A percentile compares a stretch with the other conserved stretches of the same genome.
phyloP scores from a whole-genome alignment of 2,329 filamentous ascomycete genomes.

The Penicillium sp. region DNA sequence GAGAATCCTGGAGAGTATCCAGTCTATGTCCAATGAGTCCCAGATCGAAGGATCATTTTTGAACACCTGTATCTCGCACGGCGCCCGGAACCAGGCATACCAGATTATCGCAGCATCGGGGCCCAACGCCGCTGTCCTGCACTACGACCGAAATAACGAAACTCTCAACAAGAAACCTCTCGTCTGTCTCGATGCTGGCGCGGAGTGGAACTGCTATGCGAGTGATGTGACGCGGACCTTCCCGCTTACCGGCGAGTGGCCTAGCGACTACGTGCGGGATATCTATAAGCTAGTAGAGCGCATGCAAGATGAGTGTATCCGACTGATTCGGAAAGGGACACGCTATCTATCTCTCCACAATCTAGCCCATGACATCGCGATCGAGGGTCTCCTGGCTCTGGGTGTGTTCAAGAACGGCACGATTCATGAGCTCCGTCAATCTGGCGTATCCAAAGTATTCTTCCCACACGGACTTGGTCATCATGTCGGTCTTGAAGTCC shows the following conservation, averaged over 20 bases:
- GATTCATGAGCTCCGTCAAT: slow-evolving; percentile 47
- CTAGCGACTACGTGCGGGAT: slow-evolving; percentile 62
- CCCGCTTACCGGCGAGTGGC: slow-evolving; percentile 66
- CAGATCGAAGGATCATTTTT: slow-evolving; percentile 82
- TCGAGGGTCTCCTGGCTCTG: slow-evolving; percentile 71
- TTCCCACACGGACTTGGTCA: slow-evolving; percentile 55
- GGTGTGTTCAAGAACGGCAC: slow-evolving; percentile 68
- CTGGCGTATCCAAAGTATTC: slow-evolving; percentile 39
- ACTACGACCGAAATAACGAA: slow-evolving; percentile 79
- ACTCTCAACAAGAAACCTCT: slow-evolving; percentile 69
- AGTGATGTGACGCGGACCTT: slow-evolving; percentile 80
- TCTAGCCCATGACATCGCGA: slow-evolving; percentile 75
- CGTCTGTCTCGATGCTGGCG: slow-evolving; percentile 79
- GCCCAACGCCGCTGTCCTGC: slow-evolving; percentile 75
- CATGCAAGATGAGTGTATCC: slow-evolving; percentile 81
- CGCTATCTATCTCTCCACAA: slow-evolving; percentile 79
- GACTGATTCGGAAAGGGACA: slow-evolving; percentile 68
- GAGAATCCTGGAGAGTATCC: slow-evolving; percentile 60
- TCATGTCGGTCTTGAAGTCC: slow-evolving; percentile 51
- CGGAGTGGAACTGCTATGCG: slow-evolving; percentile 70
- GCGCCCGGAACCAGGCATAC: slow-evolving; percentile 81
- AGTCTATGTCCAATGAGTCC: slow-evolving; percentile 68
- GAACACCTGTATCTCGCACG: slow-evolving; percentile 69
- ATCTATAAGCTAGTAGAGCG: slow-evolving; percentile 80
- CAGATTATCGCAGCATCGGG: slow-evolving; percentile 81